Evolutionary conservation across 148 eudicot species (phyloP).

Genomic region (Fagopyrum homotropicum): DNA sequence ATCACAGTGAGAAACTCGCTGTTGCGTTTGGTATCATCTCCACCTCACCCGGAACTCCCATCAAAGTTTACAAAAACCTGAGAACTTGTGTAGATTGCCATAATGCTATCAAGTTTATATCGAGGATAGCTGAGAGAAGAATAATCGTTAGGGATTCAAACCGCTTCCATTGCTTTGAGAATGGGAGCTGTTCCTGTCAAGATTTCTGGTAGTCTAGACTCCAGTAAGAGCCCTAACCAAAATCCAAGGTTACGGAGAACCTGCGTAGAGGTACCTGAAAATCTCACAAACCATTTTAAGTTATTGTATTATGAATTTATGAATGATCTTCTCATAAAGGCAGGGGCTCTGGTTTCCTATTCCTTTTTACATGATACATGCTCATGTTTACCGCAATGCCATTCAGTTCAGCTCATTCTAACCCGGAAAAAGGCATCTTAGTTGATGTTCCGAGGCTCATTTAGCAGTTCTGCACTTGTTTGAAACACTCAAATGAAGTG

Average conservation of each 20-base stretch:
- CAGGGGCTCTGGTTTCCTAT: neutral
- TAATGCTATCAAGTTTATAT: slow-evolving; percentile 39
- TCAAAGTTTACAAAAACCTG: slow-evolving; percentile 40
- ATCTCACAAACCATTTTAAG: neutral
- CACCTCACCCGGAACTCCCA: slow-evolving; percentile 36
- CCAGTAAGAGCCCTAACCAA: neutral
- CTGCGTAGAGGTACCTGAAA: neutral
- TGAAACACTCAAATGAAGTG: neutral
- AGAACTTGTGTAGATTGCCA: slow-evolving; percentile 48
- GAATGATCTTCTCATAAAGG: neutral
- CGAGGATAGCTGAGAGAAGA: slow-evolving; percentile 29
- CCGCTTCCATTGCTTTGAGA: slow-evolving; percentile 49
- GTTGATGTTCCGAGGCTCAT: neutral
- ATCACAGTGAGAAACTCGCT: slow-evolving; percentile 63
- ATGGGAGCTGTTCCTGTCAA: slow-evolving; percentile 45
- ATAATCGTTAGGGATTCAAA: slow-evolving; percentile 41
- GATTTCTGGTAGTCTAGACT: slow-evolving; percentile 38
- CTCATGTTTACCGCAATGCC: neutral
- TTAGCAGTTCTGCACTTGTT: neutral
- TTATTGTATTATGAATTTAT: neutral
- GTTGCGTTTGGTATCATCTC: slow-evolving; percentile 51
- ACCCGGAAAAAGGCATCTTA: neutral
- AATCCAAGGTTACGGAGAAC: neutral
- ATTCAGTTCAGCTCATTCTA: neutral
- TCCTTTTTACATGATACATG: neutral